These are phyloP conservation scores for Plenodomus lindquistii DNA, from an alignment of 2,329 filamentous ascomycete genomes.

Conservation along the genomic window DNA sequence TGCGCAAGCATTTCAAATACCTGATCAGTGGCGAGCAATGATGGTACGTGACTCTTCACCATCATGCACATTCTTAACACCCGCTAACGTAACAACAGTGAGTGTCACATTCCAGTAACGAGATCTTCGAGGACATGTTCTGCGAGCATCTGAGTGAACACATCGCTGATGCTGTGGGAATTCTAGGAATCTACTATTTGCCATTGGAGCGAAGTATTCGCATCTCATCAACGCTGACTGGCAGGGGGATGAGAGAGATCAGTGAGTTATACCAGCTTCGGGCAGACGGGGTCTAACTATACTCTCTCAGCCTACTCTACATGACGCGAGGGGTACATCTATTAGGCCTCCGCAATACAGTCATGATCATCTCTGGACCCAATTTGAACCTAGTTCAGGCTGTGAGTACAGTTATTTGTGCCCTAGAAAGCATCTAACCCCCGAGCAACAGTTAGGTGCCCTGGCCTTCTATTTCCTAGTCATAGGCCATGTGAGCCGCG, in stretches of 20 bases:
- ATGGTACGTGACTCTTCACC: conserved; percentile 12
- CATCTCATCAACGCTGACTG: conserved; percentile 36
- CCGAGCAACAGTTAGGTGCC: conserved; percentile 17
- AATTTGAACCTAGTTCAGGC: conserved; percentile 46
- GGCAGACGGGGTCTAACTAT: not conserved
- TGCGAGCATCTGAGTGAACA: not conserved
- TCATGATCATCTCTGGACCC: conserved; percentile 32
- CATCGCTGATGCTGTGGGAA: not conserved
- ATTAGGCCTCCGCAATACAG: conserved; percentile 21
- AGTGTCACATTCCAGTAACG: not conserved
- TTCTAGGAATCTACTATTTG: conserved; percentile 44
- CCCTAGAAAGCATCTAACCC: not conserved
- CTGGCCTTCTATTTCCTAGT: conserved; percentile 32
- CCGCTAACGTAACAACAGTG: not conserved
- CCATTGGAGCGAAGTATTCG: conserved; percentile 47
- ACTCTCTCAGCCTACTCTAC: conserved; percentile 28
- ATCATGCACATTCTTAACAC: not conserved
- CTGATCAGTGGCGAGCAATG: conserved; percentile 40
- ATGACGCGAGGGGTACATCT: conserved; percentile 39
- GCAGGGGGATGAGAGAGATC: conserved; percentile 38
- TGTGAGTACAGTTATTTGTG: conserved; percentile 18
- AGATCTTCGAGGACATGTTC: not conserved
- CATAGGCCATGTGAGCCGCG: conserved; percentile 32
- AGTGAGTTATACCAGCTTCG: conserved; percentile 8
- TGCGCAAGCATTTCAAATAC: conserved; percentile 11